These are phyloP conservation scores for Talaromyces islandicus DNA, from an alignment of 2,329 filamentous ascomycete genomes.

Conservation along the genomic window DNA sequence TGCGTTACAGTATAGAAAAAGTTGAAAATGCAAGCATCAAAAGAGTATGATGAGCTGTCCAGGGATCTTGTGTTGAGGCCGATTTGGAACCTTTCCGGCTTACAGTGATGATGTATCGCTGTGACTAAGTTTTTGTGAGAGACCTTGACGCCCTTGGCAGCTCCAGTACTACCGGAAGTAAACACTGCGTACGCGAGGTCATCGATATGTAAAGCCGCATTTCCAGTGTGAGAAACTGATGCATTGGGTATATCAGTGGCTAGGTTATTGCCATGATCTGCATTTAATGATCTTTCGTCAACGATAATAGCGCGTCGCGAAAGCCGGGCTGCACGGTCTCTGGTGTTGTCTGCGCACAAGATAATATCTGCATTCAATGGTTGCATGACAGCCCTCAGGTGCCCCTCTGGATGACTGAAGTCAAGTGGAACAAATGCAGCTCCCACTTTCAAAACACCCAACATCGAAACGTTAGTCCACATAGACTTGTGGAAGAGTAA, in stretches of 20 bases:
- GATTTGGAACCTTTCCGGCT: conserved; percentile 40
- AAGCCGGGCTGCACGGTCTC: background rate
- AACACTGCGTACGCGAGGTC: background rate
- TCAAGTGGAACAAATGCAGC: conserved; percentile 6
- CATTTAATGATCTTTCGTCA: background rate
- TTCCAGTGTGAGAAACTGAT: background rate
- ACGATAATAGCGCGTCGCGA: background rate
- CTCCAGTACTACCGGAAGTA: conserved; percentile 7
- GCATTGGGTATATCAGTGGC: background rate
- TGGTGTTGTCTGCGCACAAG: background rate
- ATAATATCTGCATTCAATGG: background rate
- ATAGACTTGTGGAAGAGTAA: conserved; percentile 3
- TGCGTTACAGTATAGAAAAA: conserved; percentile 43
- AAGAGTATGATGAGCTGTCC: conserved; percentile 49
- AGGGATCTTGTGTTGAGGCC: conserved; percentile 52
- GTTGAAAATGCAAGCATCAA: conserved; percentile 45
- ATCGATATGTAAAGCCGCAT: background rate
- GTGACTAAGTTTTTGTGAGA: conserved; percentile 41
- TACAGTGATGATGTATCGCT: conserved; percentile 46
- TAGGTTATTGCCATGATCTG: background rate
- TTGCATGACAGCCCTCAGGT: background rate
- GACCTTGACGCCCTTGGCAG: conserved; percentile 1
- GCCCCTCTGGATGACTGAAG: background rate
- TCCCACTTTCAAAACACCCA: conserved; percentile 2
- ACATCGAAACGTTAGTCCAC: conserved; percentile 6